These are phyloP conservation scores for Parathielavia appendiculata DNA, from an alignment of 495 filamentous ascomycete species.

Conservation along the genomic window DNA sequence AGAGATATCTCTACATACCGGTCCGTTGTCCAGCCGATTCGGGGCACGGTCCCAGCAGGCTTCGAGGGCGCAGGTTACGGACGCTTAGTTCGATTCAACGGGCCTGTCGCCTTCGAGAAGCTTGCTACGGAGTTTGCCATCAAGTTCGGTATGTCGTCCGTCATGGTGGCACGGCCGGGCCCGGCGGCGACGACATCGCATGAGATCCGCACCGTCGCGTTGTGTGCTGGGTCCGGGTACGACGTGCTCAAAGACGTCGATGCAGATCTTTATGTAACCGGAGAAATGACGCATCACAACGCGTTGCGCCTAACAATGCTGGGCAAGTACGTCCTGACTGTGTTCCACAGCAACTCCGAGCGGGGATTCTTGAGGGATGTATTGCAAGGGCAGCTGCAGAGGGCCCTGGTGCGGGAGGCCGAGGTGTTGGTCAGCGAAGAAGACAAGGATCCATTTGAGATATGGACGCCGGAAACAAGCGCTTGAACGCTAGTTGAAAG, in stretches of 20 bases:
- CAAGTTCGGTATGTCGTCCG: conserved; percentile 35
- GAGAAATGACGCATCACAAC: conserved; percentile 90
- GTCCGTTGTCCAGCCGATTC: conserved; percentile 37
- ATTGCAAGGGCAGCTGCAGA: conserved; percentile 60
- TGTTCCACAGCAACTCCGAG: conserved; percentile 92
- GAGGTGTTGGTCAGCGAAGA: conserved; percentile 68
- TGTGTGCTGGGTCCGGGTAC: conserved; percentile 83
- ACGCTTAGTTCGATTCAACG: conserved; percentile 59
- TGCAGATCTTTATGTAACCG: conserved; percentile 79
- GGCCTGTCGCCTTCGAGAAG: conserved; percentile 52
- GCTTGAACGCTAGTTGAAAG: not conserved
- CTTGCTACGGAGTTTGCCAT: conserved; percentile 52
- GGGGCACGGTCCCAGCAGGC: conserved; percentile 36
- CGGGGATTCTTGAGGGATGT: conserved; percentile 68
- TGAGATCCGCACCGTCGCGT: conserved; percentile 38
- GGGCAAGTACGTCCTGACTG: conserved; percentile 77
- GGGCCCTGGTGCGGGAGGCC: conserved; percentile 45
- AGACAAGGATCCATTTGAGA: conserved; percentile 66
- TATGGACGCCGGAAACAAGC: conserved; percentile 34
- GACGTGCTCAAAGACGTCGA: conserved; percentile 63
- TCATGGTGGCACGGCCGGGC: conserved; percentile 40
- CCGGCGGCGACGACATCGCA: conserved; percentile 14
- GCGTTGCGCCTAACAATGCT: conserved; percentile 78
- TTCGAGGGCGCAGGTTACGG: conserved; percentile 73
- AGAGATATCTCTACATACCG: conserved; percentile 18